Evolutionary conservation across 2,329 filamentous ascomycete species (phyloP).

Genomic region (Aureobasidium melanogenum): DNA sequence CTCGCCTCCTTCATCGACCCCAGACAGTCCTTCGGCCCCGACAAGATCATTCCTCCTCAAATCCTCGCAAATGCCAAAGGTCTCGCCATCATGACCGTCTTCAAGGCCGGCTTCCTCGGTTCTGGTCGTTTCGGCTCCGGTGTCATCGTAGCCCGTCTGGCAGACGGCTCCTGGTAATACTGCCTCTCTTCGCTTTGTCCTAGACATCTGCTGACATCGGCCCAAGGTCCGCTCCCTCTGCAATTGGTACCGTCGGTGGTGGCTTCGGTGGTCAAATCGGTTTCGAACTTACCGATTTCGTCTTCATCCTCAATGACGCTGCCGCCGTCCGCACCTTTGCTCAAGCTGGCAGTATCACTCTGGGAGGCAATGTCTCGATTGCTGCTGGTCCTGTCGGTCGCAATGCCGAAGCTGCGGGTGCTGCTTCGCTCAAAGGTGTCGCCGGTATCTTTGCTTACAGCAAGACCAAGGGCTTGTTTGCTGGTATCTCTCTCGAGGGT

Average conservation of each 20-base stretch:
- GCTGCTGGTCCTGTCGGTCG: conserved; percentile 88
- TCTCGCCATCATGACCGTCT: conserved; percentile 75
- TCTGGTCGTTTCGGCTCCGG: conserved; percentile 75
- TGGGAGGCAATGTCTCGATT: conserved; percentile 93
- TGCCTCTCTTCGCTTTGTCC: not conserved
- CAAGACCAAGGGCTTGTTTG: conserved; percentile 95
- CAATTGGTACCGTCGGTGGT: conserved; percentile 71
- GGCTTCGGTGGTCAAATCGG: conserved; percentile 82
- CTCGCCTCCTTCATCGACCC: conserved; percentile 91
- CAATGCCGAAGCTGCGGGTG: conserved; percentile 92
- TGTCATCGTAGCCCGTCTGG: conserved; percentile 68
- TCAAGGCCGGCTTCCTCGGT: conserved; percentile 80
- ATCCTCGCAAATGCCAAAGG: conserved; percentile 89
- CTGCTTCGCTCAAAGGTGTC: conserved; percentile 79
- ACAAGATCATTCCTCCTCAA: conserved; percentile 90
- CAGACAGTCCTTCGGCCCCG: conserved; percentile 83
- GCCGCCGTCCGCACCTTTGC: conserved; percentile 88
- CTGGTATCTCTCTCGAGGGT: conserved; percentile 88
- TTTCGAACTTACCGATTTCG: conserved; percentile 85
- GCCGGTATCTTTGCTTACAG: conserved; percentile 94
- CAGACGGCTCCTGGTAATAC: conserved; percentile 59
- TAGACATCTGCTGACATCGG: not conserved
- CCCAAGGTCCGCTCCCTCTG: conserved; percentile 58
- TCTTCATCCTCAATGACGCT: conserved; percentile 94
- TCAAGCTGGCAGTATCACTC: conserved; percentile 79